These are phyloP conservation scores for Plasmodium adleri DNA, from an alignment of 169 alveolate species.

Conservation along the genomic window DNA sequence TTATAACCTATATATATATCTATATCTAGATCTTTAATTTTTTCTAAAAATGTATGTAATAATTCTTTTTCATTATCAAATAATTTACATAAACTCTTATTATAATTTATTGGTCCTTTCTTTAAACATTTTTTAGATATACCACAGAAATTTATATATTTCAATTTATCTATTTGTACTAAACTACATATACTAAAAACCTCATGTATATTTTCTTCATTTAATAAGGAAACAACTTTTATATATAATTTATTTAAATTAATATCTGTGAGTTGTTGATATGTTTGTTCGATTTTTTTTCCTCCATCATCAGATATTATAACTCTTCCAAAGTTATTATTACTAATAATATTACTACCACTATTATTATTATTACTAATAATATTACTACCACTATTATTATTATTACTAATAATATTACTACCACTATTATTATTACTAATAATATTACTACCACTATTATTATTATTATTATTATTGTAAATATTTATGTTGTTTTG, in stretches of 20 bases:
- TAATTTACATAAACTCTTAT: constrained; percentile 21
- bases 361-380: too few relatives aligned
- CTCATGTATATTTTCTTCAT: constrained; percentile 69
- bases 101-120: neutral
- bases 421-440: too few relatives aligned
- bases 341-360: too few relatives aligned
- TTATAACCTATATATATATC: constrained; percentile 66
- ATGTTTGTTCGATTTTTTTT: constrained; percentile 9
- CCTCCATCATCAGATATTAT: constrained; percentile 10
- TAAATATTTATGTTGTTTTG: neutral
- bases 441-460: too few relatives aligned
- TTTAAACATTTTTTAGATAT: constrained; percentile 17
- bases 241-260: constrained; percentile 44
- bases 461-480: too few relatives aligned
- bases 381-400: too few relatives aligned
- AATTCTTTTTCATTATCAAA: constrained; percentile 44
- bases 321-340: too few relatives aligned
- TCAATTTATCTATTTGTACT: constrained; percentile 29
- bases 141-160: constrained; percentile 54
- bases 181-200: constrained; percentile 42
- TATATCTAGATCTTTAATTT: constrained; percentile 37
- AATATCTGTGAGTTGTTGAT: constrained; percentile 13
- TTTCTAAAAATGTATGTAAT: constrained; percentile 33
- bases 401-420: too few relatives aligned
- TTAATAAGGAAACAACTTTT: constrained; percentile 46